A percentile compares a stretch with the other conserved stretches of the same genome.
phyloP scores from a whole-genome alignment of 768 basidiomycete genomes.

The Suillus paluster region DNA sequence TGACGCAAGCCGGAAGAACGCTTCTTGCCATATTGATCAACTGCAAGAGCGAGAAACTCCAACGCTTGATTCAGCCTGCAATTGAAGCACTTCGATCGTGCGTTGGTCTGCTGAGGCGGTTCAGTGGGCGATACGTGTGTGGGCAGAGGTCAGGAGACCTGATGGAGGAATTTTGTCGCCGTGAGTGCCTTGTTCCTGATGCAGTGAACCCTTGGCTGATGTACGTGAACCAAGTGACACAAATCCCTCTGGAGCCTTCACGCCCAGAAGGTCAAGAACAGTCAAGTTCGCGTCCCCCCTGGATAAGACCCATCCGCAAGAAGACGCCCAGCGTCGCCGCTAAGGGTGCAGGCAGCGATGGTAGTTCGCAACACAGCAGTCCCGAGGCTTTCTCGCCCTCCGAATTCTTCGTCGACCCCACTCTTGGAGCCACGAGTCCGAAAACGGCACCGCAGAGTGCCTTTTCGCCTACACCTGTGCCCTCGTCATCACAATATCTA shows the following conservation, averaged over 20 bases:
- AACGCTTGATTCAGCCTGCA: conserved; percentile 78
- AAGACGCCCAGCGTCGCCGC: conserved; percentile 59
- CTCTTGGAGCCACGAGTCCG: conserved; percentile 25
- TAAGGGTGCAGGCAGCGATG: conserved; percentile 51
- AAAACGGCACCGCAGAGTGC: conserved; percentile 23
- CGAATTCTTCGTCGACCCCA: conserved; percentile 64
- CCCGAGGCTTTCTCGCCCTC: conserved; percentile 69
- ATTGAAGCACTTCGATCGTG: conserved; percentile 88
- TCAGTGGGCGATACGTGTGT: conserved; percentile 92
- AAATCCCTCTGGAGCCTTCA: conserved; percentile 81
- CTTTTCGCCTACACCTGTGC: conserved; percentile 26
- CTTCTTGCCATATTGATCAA: conserved; percentile 86
- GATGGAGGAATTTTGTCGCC: conserved; percentile 93
- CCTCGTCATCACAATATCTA: conserved; percentile 27
- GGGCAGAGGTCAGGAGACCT: conserved; percentile 90
- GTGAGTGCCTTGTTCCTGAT: conserved; percentile 43
- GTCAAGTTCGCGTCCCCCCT: conserved; percentile 67
- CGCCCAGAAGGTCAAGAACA: conserved; percentile 54
- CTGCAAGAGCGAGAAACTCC: conserved; percentile 79
- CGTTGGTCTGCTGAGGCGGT: conserved; percentile 83
- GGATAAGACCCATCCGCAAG: conserved; percentile 88
- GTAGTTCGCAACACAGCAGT: conserved; percentile 51
- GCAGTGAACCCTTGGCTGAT: conserved; percentile 14
- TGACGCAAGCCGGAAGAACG: conserved; percentile 92
- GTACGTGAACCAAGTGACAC: conserved; percentile 58